phyloP scores from a whole-genome alignment of 2,329 filamentous ascomycete genomes.

The Pestalotiopsis fici region DNA sequence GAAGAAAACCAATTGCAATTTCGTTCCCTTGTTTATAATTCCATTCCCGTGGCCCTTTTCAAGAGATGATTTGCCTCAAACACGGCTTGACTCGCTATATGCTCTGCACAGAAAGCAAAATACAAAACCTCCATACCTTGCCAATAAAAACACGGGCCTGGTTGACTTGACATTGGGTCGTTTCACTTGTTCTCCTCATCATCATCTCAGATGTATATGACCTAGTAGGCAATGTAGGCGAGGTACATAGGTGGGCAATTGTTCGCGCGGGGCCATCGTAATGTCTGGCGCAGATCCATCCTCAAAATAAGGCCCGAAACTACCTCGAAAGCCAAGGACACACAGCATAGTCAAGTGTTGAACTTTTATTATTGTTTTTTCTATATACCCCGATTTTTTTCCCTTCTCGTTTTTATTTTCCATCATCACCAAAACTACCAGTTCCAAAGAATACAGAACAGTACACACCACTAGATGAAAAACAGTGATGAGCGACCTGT shows the following conservation, averaged over 20 bases:
- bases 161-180: too few relatives aligned
- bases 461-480: background rate
- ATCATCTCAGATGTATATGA: too few relatives aligned
- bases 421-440: background rate
- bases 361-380: slow-evolving; percentile 5
- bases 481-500: background rate
- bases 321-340: background rate
- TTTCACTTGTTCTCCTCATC: too few relatives aligned
- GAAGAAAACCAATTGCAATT: background rate
- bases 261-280: background rate
- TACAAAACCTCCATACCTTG: background rate
- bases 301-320: background rate
- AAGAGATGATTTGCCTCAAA: background rate
- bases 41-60: background rate
- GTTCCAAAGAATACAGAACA: background rate
- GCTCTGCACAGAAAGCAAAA: background rate
- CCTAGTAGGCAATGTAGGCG: too few relatives aligned
- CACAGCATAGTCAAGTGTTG: slow-evolving; percentile 7
- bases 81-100: background rate
- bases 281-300: background rate
- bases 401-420: too few relatives aligned
- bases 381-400: background rate
- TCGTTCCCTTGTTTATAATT: background rate
- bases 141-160: background rate
- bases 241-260: background rate